Percentiles rank a stretch among this genome's conserved stretches.
phyloP scores from a whole-genome alignment of 352 stramenopile species.

The Phytopythium oedochilum region DNA sequence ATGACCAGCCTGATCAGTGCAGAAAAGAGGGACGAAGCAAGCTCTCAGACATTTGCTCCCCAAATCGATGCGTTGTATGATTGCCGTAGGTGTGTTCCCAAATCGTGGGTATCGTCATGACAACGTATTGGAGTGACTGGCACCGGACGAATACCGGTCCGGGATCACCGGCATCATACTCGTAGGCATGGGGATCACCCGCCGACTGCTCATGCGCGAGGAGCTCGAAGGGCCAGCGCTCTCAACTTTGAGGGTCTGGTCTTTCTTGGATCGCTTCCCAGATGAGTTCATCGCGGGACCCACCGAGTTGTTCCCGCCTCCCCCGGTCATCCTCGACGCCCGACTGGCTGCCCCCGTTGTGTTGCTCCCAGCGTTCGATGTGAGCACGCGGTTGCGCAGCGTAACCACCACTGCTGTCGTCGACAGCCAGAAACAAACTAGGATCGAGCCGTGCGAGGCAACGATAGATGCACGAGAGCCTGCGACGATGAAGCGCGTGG shows the following conservation, averaged over 20 bases:
- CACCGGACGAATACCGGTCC: not conserved
- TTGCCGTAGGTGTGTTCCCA: no score
- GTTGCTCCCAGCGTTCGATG: not conserved
- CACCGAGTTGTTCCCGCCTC: not conserved
- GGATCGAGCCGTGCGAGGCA: slow-evolving; percentile 39
- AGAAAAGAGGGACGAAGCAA: no score
- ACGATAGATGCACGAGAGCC: slow-evolving; percentile 22
- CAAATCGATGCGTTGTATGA: no score
- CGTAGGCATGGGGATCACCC: not conserved
- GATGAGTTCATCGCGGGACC: not conserved
- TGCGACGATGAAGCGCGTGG: slow-evolving; percentile 24
- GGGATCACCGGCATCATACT: slow-evolving; percentile 2
- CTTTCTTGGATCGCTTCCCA: not conserved
- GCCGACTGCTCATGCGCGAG: not conserved
- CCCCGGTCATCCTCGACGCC: not conserved
- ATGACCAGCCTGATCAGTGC: no score
- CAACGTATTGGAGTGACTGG: not conserved
- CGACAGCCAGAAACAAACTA: slow-evolving; percentile 61
- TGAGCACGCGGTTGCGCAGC: not conserved
- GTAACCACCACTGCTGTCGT: slow-evolving; percentile 8
- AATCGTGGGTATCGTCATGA: no score
- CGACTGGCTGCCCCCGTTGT: not conserved
- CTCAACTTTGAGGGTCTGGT: not conserved
- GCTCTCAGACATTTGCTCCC: no score
- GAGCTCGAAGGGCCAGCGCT: not conserved